Conservation (phyloP, 225 moss, liverwort and hornwort genomes). For the Straminergon stramineum region DNA sequence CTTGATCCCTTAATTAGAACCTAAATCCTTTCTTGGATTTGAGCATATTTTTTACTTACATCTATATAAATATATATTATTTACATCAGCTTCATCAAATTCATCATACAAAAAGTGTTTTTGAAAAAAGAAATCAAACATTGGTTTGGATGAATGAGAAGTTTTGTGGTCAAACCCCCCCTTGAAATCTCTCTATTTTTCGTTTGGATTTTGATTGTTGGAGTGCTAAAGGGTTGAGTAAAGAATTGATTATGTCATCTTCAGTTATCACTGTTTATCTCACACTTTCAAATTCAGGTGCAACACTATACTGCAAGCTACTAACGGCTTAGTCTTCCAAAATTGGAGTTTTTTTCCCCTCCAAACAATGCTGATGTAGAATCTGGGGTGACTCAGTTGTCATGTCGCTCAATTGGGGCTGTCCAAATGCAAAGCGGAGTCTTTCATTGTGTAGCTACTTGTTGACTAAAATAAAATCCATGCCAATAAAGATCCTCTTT, state of each 20-base stretch:
- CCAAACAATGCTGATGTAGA: neutral
- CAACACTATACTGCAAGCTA: neutral
- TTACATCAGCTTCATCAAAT: neutral
- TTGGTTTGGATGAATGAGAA: neutral
- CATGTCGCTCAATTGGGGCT: neutral
- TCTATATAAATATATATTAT: neutral
- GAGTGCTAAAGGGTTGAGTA: neutral
- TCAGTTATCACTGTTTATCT: neutral
- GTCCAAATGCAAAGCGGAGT: neutral
- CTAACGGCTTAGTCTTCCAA: neutral
- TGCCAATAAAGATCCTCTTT: neutral
- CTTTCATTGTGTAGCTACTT: neutral
- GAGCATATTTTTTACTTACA: no score
- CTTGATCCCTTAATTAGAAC: fast-evolving
- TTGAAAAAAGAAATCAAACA: neutral
- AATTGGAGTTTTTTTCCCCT: neutral
- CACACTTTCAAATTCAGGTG: neutral
- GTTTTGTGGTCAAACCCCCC: no score
- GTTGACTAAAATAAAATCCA: neutral
- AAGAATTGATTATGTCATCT: neutral
- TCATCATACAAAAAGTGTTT: neutral
- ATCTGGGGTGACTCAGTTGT: neutral
- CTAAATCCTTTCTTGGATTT: neutral
- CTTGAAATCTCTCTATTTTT: fast-evolving
- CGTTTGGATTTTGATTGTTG: fast-evolving